Evolutionary conservation across 2,329 filamentous ascomycete genomes (phyloP), one percentile per base, ranked within the genome.

Genomic region (Didymella pomorum): DNA sequence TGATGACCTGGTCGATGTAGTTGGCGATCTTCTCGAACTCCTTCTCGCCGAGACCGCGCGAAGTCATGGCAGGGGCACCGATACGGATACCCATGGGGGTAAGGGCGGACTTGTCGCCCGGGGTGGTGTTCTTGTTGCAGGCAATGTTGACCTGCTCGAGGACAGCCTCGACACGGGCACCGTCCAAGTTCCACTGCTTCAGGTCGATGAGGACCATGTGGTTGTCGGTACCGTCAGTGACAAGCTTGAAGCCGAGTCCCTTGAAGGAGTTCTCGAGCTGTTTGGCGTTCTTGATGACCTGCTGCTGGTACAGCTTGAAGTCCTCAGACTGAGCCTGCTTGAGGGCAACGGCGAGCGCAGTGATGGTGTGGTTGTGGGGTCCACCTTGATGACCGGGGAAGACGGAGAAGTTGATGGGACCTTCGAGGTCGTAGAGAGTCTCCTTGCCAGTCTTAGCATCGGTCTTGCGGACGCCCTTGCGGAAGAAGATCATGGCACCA

Each of bases 121-220:
- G 95, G 0, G 97, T 94, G 8, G 95, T 97, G 82, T 99, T 99
- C 86, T 99, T 99, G 85, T 99, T 99, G 76, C 91, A 90, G n/a
- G 95, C 95, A 51, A 98, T 94, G 70, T 94, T 94, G 66, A 96
- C 92, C 45, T 96, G 87, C 77, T 97, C 93, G 23, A 97, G 85
- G 16, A 97, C 88, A 45, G 92, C 89, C 82, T 97, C 93, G 14
- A 97, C 92, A 52, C 93, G 89, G 23, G 90, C 90, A 67, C 93
- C 93, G 73, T 99, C 95, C 61, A 99, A 88, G 57, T 85, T 84
- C 75, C 95, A 91, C 35, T 91, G 88, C 81, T 96, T 96, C 49
- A 99, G 86, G 78, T 99, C 95, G 47, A 95, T 84, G 18, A 99
- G 86, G 11, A 99, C 91, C 64, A 99, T 89, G 80, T 99, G 95